A percentile compares a stretch with the other conserved stretches of the same genome.
Evolutionary conservation across 108 stramenopile genomes (phyloP).

Genomic region (Nitzschia palea): DNA sequence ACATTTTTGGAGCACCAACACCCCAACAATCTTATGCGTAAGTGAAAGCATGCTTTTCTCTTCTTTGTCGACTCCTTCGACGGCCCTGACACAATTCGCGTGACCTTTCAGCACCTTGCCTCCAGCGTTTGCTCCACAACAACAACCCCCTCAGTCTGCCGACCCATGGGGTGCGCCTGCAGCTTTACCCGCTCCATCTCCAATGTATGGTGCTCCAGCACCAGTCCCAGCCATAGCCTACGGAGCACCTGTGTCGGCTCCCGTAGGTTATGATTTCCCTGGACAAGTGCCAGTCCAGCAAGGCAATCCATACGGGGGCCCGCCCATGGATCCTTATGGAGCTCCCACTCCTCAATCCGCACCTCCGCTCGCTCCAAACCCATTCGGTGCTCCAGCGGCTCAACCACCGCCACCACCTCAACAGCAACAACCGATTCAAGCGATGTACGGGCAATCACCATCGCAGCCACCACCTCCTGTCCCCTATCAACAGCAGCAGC

Average conservation of each 20-base stretch:
- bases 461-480: slow-evolving; percentile 6
- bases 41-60: slow-evolving; percentile 3
- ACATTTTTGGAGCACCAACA: slow-evolving; percentile 29
- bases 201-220: slow-evolving; percentile 15
- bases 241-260: slow-evolving; percentile 4
- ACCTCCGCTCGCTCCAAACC: slow-evolving; percentile 8
- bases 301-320: background rate
- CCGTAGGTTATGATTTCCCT: no score
- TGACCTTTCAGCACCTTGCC: slow-evolving; percentile 51
- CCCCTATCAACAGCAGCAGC: background rate
- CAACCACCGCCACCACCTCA: slow-evolving; percentile 5
- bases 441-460: slow-evolving; percentile 11
- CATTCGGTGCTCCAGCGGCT: background rate
- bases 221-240: slow-evolving; percentile 19
- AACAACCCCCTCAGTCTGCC: background rate
- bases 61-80: no score
- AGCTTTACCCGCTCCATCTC: slow-evolving; percentile 9
- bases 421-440: background rate
- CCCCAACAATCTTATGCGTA: slow-evolving; percentile 21
- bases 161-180: slow-evolving; percentile 18
- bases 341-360: slow-evolving; percentile 3
- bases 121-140: slow-evolving; percentile 24
- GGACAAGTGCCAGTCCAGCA: slow-evolving; percentile 1
- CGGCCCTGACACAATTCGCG: no score
- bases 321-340: slow-evolving; percentile 4